Conservation (phyloP, 345 rosid species). For the Pelargonium nanum region DNA sequence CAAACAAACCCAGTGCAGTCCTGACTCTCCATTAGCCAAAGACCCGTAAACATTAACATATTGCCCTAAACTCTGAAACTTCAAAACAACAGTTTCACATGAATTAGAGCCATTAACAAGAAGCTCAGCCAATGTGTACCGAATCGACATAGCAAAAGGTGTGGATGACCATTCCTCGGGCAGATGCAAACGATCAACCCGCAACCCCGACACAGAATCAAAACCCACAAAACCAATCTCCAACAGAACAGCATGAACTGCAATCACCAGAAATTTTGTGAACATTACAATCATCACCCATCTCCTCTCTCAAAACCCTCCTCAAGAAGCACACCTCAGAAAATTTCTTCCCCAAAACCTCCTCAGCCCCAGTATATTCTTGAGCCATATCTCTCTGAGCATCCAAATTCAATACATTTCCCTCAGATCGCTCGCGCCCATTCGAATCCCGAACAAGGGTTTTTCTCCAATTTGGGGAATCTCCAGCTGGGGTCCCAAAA, state of each 20-base stretch:
- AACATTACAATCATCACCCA: conserved; percentile 24
- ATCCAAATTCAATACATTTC: conserved; percentile 1
- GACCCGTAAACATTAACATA: conserved; percentile 48
- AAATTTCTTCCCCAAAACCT: conserved; percentile 16
- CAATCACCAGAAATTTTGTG: conserved; percentile 34
- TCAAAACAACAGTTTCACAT: conserved; percentile 30
- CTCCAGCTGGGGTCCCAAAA: neutral
- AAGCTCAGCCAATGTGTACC: conserved; percentile 49
- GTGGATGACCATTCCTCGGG: conserved; percentile 28
- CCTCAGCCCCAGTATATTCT: conserved; percentile 5
- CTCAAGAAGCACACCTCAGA: conserved; percentile 51
- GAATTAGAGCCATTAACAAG: conserved; percentile 9
- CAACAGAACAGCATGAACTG: conserved; percentile 60
- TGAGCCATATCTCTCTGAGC: neutral
- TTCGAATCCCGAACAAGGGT: conserved; percentile 8
- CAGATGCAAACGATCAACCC: conserved; percentile 30
- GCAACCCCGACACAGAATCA: conserved; percentile 25
- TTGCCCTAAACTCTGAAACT: conserved; percentile 37
- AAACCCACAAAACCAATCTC: conserved; percentile 59
- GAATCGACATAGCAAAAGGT: conserved; percentile 27
- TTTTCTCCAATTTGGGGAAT: neutral
- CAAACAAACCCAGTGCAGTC: conserved; percentile 28
- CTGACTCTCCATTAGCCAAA: conserved; percentile 21
- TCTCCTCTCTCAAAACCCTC: conserved; percentile 41
- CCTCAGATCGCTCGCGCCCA: neutral